Percentiles rank a stretch among this genome's conserved stretches.
Conservation (phyloP, 106 monocot species). For the Xerophyta viscosa region DNA sequence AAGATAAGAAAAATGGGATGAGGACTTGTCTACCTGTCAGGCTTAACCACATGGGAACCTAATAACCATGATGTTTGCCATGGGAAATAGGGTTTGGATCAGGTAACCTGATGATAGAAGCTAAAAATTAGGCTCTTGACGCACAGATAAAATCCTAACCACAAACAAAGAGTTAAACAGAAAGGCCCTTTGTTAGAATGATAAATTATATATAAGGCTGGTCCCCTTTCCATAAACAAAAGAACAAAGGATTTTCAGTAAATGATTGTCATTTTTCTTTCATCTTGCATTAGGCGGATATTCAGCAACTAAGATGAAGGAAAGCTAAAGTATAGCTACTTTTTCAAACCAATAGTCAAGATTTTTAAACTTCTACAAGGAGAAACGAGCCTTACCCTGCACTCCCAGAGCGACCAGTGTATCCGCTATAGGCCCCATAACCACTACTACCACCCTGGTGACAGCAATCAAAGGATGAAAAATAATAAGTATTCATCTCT, state of each 20-base stretch:
- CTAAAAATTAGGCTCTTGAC: slow-evolving; percentile 27
- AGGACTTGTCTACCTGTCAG: slow-evolving; percentile 64
- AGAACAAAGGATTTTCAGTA: too few relatives aligned
- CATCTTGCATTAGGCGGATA: too few relatives aligned
- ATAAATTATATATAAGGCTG: background rate
- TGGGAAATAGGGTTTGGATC: slow-evolving; percentile 59
- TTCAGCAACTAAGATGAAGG: background rate
- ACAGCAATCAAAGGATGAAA: background rate
- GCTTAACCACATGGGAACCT: slow-evolving; percentile 33
- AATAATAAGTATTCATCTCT: too few relatives aligned
- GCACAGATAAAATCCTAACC: slow-evolving; percentile 11
- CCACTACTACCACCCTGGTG: slow-evolving; percentile 55
- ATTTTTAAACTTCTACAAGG: too few relatives aligned
- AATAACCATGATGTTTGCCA: slow-evolving; percentile 90
- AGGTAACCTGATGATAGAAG: slow-evolving; percentile 78
- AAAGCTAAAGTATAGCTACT: too few relatives aligned
- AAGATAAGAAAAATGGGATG: slow-evolving; percentile 15
- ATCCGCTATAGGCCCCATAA: slow-evolving; percentile 65
- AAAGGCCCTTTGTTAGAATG: background rate
- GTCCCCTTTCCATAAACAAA: background rate
- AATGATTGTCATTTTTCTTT: too few relatives aligned
- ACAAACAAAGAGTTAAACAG: background rate
- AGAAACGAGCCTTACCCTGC: slow-evolving; percentile 49
- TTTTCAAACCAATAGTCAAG: background rate
- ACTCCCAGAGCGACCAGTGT: slow-evolving; percentile 65